A percentile compares a stretch with the other conserved stretches of the same genome.
These are phyloP conservation scores for Salix arbutifolia DNA, from an alignment of 345 rosid species.

Conservation along the genomic window DNA sequence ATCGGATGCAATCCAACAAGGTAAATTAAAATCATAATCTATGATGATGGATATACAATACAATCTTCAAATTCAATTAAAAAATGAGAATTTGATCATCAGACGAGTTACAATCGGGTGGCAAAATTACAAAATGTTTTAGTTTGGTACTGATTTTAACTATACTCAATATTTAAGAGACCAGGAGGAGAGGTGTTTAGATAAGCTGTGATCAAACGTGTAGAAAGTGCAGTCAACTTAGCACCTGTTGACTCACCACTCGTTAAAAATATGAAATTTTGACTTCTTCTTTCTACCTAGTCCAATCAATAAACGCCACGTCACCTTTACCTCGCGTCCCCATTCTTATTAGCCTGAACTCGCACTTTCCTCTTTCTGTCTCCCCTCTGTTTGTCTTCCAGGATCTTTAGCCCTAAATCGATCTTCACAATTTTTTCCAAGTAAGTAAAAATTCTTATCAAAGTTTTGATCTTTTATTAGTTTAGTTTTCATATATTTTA, in stretches of 20 bases:
- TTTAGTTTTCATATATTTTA: background rate
- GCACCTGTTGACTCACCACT: background rate
- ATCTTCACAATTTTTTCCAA: background rate
- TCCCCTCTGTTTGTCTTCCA: background rate
- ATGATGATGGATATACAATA: too few relatives aligned
- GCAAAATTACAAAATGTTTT: too few relatives aligned
- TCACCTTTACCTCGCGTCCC: slow-evolving; percentile 5
- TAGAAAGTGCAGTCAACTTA: background rate
- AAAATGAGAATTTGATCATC: too few relatives aligned
- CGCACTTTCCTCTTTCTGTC: background rate
- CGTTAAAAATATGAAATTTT: background rate
- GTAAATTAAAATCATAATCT: too few relatives aligned
- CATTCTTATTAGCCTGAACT: slow-evolving; percentile 16
- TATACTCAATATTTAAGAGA: background rate
- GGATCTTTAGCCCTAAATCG: background rate
- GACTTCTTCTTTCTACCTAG: background rate
- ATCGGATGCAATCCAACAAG: too few relatives aligned
- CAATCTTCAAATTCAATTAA: too few relatives aligned
- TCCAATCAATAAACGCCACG: background rate
- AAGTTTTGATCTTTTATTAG: background rate
- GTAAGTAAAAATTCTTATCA: background rate
- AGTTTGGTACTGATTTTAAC: too few relatives aligned
- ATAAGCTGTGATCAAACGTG: background rate
- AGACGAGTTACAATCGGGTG: too few relatives aligned
- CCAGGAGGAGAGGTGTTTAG: background rate